Evolutionary conservation across 108 stramenopile genomes (phyloP).

Genomic region (Stephanodiscus minutulus): DNA sequence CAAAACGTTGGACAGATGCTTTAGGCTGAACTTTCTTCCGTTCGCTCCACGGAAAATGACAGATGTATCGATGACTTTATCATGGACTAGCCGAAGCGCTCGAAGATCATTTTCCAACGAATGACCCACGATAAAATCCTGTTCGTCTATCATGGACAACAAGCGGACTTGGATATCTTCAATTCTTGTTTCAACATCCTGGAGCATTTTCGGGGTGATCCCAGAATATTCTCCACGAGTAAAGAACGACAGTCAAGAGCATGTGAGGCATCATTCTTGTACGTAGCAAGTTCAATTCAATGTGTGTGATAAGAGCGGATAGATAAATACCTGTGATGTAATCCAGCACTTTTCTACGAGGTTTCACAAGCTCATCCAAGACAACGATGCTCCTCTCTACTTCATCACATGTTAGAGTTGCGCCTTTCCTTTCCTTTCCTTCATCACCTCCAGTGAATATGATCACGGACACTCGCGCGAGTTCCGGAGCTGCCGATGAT

Average conservation of each 20-base stretch:
- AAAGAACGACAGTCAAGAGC: neutral
- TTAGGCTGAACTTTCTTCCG: constrained; percentile 72
- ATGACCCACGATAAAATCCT: constrained; percentile 90
- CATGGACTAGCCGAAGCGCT: constrained; percentile 77
- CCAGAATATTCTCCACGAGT: constrained; percentile 64
- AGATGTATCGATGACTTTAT: constrained; percentile 81
- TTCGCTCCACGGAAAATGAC: constrained; percentile 68
- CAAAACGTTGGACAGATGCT: constrained; percentile 57
- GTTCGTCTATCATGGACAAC: constrained; percentile 54
- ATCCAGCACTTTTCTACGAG: constrained; percentile 65
- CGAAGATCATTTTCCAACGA: constrained; percentile 91
- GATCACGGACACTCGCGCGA: constrained; percentile 86
- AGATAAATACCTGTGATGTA: constrained; percentile 57
- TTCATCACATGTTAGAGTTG: constrained; percentile 16
- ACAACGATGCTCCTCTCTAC: constrained; percentile 51
- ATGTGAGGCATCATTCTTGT: neutral
- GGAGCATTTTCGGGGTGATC: constrained; percentile 66
- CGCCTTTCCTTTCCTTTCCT: constrained; percentile 17
- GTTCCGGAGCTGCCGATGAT: constrained; percentile 57
- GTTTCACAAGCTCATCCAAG: constrained; percentile 83
- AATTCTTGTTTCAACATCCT: constrained; percentile 59
- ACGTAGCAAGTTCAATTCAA: neutral
- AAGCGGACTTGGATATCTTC: constrained; percentile 80
- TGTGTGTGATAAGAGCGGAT: constrained; percentile 6
- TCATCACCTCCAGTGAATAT: constrained; percentile 33